Evolutionary conservation across 2,329 filamentous ascomycete species (phyloP), one percentile per base, ranked within the genome.

Genomic region (Sodiomyces alkalinus): DNA sequence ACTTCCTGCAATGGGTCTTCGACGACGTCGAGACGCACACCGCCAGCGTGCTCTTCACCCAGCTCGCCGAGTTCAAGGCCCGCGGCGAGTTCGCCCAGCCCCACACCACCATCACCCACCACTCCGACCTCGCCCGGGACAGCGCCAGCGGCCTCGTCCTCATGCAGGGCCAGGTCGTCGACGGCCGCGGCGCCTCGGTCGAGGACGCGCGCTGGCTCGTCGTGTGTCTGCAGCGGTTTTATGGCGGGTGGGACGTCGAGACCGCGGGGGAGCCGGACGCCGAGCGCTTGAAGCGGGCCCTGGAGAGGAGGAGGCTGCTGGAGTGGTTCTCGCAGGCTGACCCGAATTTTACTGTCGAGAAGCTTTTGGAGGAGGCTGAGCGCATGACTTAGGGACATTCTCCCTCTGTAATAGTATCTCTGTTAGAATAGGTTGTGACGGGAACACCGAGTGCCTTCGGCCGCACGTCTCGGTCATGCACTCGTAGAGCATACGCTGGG

Each of bases 1-100:
- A 98, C 55, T 93, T 92, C 52, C 56, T 98, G 36, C 87, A 98
- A 55, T 98, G 92, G 83, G 80, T 80, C 0, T 94, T 93, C 53
- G 86, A 92, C 34, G 86, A 92, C 34, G 56, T 53, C 14, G 58
- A 58, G 32, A 67, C 64, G 12, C 56, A 65, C 34, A 77, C 74
- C 4, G 71, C 68, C 33, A 82, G 79, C 0, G 76, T 96, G 5
- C 73, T 98, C 19, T 96, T 98, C 57, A 98, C 90, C 1, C 80
- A 90, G 46, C 65, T 98, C 18, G 87, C 82, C 11, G 83, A 94
- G 49, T 98, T 80, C 60, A 94, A 96, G 62, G 58, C 82, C 33
- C 68, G 87, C 28, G 86, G 86, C 28, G 81, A 93, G 52, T 98
- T 74, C 47, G 83, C 83, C 24, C 73, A 79, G 52, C 86, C 90